phyloP scores from a whole-genome alignment of 345 rosid species.

The Dipteronia sinensis region DNA sequence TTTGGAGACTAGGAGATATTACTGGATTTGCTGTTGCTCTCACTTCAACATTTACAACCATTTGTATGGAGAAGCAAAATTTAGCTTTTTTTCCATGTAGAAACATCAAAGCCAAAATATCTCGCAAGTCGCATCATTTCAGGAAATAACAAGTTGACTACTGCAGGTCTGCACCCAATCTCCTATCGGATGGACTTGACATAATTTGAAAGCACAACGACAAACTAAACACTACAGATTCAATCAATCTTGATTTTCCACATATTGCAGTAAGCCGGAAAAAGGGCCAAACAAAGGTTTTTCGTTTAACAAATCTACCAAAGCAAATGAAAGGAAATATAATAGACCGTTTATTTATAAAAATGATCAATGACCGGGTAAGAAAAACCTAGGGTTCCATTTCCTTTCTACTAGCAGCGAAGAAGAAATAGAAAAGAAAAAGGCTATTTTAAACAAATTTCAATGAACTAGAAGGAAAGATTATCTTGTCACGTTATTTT shows the following conservation, averaged over 20 bases:
- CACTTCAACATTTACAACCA: neutral
- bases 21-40: too few relatives aligned
- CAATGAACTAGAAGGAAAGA: neutral
- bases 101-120: neutral
- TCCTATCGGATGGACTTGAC: neutral
- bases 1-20: too few relatives aligned
- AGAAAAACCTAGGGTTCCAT: neutral
- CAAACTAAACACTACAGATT: neutral
- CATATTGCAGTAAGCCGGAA: neutral
- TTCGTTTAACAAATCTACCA: neutral
- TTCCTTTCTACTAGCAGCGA: neutral
- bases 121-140: neutral
- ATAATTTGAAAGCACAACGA: neutral
- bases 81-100: neutral
- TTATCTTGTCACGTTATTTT: neutral
- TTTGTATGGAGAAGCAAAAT: neutral
- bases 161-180: neutral
- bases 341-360: too few relatives aligned
- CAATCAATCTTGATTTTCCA: neutral
- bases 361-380: neutral
- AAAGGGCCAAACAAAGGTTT: neutral
- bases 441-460: neutral
- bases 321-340: neutral
- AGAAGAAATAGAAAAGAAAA: neutral
- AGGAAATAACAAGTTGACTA: neutral